These are phyloP conservation scores for Fusarium sp. DNA, from an alignment of 2,329 filamentous ascomycete genomes.

Conservation along the genomic window DNA sequence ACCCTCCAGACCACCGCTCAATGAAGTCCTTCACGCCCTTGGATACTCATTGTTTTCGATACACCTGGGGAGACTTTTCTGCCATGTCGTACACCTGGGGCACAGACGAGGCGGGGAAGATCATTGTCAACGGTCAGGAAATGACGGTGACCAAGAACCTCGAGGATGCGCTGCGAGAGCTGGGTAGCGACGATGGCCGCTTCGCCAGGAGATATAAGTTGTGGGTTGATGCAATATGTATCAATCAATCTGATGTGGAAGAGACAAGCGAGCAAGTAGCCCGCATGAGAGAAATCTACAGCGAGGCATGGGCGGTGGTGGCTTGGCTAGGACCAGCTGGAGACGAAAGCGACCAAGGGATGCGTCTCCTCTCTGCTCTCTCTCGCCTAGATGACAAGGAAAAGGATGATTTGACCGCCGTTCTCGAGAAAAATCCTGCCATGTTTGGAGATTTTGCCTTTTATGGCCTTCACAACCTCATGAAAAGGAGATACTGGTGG, in stretches of 20 bases:
- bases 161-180: conserved; percentile 9
- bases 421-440: not conserved
- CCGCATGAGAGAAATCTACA: conserved; percentile 17
- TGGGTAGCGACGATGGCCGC: not conserved
- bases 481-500: conserved; percentile 17
- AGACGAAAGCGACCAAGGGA: conserved; percentile 13
- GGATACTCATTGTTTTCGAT: conserved; percentile 2
- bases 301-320: conserved; percentile 15
- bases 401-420: conserved; percentile 2
- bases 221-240: conserved; percentile 22
- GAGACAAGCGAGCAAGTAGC: conserved; percentile 15
- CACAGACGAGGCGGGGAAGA: conserved; percentile 8
- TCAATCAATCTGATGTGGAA: conserved; percentile 13
- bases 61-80: conserved; percentile 15
- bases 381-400: conserved; percentile 12
- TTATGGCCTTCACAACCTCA: conserved; percentile 16
- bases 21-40: conserved; percentile 12
- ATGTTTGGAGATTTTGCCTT: conserved; percentile 14
- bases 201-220: conserved; percentile 11
- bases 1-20: not conserved
- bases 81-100: conserved; percentile 19
- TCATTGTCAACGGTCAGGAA: conserved; percentile 12
- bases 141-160: conserved; percentile 18
- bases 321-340: conserved; percentile 17
- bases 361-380: conserved; percentile 8